Percentiles rank a stretch among this genome's conserved stretches.
Evolutionary conservation across 2,329 filamentous ascomycete genomes (phyloP).

Genomic region (Ophiostoma sp.): DNA sequence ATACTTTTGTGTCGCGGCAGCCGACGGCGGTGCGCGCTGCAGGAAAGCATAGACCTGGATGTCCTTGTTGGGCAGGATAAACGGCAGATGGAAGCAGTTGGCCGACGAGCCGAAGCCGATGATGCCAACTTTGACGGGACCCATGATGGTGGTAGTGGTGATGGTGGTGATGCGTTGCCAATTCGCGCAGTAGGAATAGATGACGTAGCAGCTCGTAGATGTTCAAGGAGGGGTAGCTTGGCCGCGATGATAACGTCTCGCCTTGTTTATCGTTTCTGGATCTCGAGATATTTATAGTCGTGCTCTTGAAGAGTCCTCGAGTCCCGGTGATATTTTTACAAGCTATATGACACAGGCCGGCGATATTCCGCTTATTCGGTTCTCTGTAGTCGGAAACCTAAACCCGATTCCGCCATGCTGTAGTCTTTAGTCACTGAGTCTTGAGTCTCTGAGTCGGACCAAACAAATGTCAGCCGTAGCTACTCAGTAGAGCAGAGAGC

Average conservation of each 20-base stretch:
- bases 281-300: background rate
- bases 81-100: constrained; percentile 48
- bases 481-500: background rate
- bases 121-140: constrained; percentile 43
- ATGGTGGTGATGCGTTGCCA: background rate
- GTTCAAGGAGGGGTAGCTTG: background rate
- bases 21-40: constrained; percentile 39
- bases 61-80: constrained; percentile 44
- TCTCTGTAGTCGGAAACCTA: too few species aligned
- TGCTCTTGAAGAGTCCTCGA: too few species aligned
- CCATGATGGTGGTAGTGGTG: constrained; percentile 11
- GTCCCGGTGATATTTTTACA: too few species aligned
- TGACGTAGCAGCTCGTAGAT: background rate
- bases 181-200: background rate
- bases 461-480: background rate
- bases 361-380: too few species aligned
- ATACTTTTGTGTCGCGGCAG: constrained; percentile 25
- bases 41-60: constrained; percentile 45
- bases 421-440: too few species aligned
- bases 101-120: constrained; percentile 47
- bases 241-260: background rate
- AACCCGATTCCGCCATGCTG: too few species aligned
- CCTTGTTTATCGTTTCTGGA: background rate
- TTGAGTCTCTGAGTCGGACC: too few species aligned
- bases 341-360: too few species aligned